Percentiles rank a stretch among this genome's conserved stretches.
These are phyloP conservation scores for Nicotiana benthamiana DNA, from an alignment of 257 asterid genomes.

Conservation along the genomic window DNA sequence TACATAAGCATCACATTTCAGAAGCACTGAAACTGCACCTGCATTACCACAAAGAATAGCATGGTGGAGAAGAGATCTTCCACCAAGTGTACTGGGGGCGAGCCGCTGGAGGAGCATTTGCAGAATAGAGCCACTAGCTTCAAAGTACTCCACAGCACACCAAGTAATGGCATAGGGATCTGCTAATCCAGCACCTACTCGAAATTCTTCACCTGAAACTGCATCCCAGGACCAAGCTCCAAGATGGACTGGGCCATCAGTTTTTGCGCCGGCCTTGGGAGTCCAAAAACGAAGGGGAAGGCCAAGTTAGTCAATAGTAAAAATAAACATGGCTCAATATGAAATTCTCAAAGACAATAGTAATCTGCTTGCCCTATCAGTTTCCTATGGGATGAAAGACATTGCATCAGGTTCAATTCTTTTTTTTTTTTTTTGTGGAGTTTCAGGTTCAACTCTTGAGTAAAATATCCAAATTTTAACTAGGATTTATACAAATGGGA, in stretches of 20 bases:
- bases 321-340: neutral
- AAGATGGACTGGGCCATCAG: conserved; percentile 50
- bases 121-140: conserved; percentile 60
- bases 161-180: conserved; percentile 67
- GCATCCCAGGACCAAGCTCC: conserved; percentile 92
- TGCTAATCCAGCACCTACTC: conserved; percentile 81
- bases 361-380: neutral
- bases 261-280: conserved; percentile 50
- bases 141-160: conserved; percentile 83
- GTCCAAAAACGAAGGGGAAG: neutral
- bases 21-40: conserved; percentile 44
- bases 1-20: conserved; percentile 37
- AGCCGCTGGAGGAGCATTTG: conserved; percentile 45
- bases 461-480: neutral
- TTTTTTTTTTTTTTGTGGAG: no score
- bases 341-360: neutral
- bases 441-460: neutral
- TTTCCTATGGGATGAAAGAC: neutral
- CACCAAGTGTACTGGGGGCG: conserved; percentile 32
- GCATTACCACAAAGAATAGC: conserved; percentile 57
- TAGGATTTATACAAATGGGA: neutral
- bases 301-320: neutral
- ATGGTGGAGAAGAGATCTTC: conserved; percentile 71
- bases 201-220: conserved; percentile 68
- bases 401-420: neutral